A percentile compares a stretch with the other conserved stretches of the same genome.
These are phyloP conservation scores for Gypsophila paniculata DNA, from an alignment of 179 eudicot genomes.

Conservation along the genomic window DNA sequence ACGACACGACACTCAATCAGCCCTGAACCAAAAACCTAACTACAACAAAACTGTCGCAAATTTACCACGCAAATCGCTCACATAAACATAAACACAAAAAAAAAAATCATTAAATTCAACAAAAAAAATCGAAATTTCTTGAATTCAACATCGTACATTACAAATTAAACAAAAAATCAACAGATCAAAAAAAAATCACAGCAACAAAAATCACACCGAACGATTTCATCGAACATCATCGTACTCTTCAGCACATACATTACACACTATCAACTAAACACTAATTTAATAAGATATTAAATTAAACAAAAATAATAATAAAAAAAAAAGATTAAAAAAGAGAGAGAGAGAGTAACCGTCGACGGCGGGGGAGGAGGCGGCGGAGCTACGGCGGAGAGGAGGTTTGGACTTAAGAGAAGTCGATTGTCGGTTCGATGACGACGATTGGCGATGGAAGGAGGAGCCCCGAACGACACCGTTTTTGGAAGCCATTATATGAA, in stretches of 20 bases:
- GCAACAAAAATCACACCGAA: not conserved
- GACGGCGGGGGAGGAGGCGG: conserved; percentile 13
- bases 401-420: conserved; percentile 60
- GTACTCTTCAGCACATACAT: not conserved
- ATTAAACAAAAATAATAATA: not conserved
- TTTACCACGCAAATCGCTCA: not conserved
- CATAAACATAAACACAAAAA: not conserved
- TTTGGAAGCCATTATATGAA: conserved; percentile 33
- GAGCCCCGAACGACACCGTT: conserved; percentile 36
- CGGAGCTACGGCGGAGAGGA: conserved; percentile 54
- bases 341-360: conserved; percentile 40
- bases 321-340: no score
- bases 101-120: not conserved
- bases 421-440: conserved; percentile 18
- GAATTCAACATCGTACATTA: not conserved
- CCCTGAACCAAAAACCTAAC: no score
- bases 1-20: no score
- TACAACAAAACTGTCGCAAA: not conserved
- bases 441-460: not conserved
- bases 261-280: conserved; percentile 9
- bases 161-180: not conserved
- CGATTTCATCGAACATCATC: not conserved
- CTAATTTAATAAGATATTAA: not conserved
- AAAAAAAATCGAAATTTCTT: no score
- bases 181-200: conserved; percentile 10